phyloP scores from a whole-genome alignment of 2,329 filamentous ascomycete species.

The Botryosphaeria dothidea region DNA sequence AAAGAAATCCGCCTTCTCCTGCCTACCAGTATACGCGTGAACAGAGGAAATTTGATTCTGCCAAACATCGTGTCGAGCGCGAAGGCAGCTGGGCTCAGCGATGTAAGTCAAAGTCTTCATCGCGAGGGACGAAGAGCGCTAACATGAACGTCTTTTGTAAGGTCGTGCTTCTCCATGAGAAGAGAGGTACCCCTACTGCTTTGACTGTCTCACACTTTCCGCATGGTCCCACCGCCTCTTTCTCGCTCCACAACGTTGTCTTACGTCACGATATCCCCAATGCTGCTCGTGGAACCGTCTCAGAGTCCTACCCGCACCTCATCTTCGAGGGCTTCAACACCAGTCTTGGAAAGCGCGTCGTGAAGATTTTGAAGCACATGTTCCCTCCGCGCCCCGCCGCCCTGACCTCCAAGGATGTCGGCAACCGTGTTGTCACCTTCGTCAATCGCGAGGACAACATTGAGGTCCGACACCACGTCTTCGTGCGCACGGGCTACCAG shows the following conservation, averaged over 20 bases:
- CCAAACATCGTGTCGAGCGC: conserved; percentile 83
- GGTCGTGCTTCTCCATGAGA: conserved; percentile 82
- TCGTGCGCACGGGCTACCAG: conserved; percentile 88
- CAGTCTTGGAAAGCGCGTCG: conserved; percentile 75
- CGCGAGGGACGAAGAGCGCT: too few species aligned
- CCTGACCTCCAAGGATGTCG: conserved; percentile 66
- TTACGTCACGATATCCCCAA: conserved; percentile 92
- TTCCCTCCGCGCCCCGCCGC: conserved; percentile 83
- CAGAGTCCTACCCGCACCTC: conserved; percentile 88
- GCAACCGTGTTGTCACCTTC: conserved; percentile 87
- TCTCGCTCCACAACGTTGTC: conserved; percentile 90
- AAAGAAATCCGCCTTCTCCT: conserved; percentile 86
- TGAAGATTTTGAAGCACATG: conserved; percentile 88
- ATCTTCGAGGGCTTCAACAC: conserved; percentile 94
- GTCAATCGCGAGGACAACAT: conserved; percentile 87
- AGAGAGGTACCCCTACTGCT: conserved; percentile 87
- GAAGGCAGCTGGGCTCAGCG: conserved; percentile 75
- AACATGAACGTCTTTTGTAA: too few species aligned
- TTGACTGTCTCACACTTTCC: conserved; percentile 85
- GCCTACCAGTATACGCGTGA: conserved; percentile 83
- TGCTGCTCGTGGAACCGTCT: conserved; percentile 80
- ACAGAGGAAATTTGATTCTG: conserved; percentile 86
- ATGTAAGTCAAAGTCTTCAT: too few species aligned
- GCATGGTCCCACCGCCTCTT: conserved; percentile 83
- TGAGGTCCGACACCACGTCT: conserved; percentile 90